Evolutionary conservation across 495 filamentous ascomycete species (phyloP), one percentile per base, ranked within the genome.

Genomic region (Hyphodiscus hymeniophilus): DNA sequence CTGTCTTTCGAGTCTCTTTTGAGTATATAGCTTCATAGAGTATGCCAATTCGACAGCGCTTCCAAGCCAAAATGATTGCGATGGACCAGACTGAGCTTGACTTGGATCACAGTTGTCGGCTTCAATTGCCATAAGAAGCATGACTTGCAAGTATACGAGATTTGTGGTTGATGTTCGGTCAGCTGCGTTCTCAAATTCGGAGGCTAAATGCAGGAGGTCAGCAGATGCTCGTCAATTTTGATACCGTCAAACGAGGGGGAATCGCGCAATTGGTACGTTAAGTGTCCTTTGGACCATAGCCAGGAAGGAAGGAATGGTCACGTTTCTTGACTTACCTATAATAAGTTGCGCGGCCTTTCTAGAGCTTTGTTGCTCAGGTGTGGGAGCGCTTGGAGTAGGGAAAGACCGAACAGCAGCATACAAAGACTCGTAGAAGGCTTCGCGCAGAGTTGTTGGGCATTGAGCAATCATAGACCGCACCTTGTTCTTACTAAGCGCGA

Each of bases 391-490:
- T 60, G 69, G 42, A 41, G 69, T 64, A 62, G 73, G 61, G 63
- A 70, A 71, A 39, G 81, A 74, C 61, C 77, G 68, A 61, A 84
- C 60, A 56, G 74, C 57, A 62, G 70, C 63, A 65, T 82, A 78
- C 4, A 94, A 66, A 3, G 85, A 82, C 47, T 80, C 75, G 20
- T 81, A 65, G 56, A 92, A 89, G 0, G 82, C 85, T 38, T 86
- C 80, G 43, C 84, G 79, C 4, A 88, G 66, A 11, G 70, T 62
- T 7, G 69, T 55, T 4, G 79, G 75, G 56, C 80, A 81, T 42
- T 77, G 73, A 8, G 74, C 71, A 16, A 92, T 63, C 33, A 81
- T 67, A 11, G 73, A 72, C 34, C 79, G 68, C 3, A 89, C 70
- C 5, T 76, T 70, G 30, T 73, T 68, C 54, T 81, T 87, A 30